Conservation (phyloP, 768 basidiomycete species). For the Hysterangium stoloniferum region DNA sequence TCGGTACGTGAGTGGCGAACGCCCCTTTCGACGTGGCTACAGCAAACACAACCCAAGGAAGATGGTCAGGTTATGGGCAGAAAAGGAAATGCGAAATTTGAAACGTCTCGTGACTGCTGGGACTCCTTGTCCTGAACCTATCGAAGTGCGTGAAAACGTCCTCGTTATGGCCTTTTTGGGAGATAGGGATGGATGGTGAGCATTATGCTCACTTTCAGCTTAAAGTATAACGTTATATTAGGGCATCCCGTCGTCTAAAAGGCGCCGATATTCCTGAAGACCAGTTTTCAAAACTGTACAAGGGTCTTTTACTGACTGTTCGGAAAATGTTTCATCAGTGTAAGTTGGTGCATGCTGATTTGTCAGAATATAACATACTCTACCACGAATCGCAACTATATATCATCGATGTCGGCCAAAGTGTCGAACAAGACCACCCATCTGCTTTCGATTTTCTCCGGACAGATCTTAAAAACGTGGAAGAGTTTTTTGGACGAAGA, state of each 20-base stretch:
- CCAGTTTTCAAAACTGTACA: conserved; percentile 55
- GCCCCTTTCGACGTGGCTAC: conserved; percentile 89
- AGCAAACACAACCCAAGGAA: conserved; percentile 87
- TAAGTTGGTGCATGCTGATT: conserved; percentile 93
- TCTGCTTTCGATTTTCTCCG: conserved; percentile 94
- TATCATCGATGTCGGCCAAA: conserved; percentile 98
- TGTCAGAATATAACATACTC: conserved; percentile 97
- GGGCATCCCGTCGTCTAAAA: conserved; percentile 74
- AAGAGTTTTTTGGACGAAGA: conserved; percentile 80
- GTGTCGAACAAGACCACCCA: conserved; percentile 97
- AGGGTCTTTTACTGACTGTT: conserved; percentile 69
- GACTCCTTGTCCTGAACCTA: conserved; percentile 76
- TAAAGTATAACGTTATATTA: background rate
- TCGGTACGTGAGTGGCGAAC: conserved; percentile 91
- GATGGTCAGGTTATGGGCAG: conserved; percentile 98
- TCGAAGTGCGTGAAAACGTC: conserved; percentile 95
- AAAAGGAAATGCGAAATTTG: conserved; percentile 97
- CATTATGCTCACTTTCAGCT: conserved; percentile 14
- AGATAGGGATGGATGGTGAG: conserved; percentile 71
- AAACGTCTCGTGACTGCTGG: conserved; percentile 78
- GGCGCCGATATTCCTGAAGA: conserved; percentile 61
- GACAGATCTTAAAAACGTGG: conserved; percentile 84
- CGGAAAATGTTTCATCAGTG: conserved; percentile 85
- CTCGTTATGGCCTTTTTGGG: conserved; percentile 94
- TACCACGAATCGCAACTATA: conserved; percentile 75